Conservation (phyloP, 225 moss, liverwort and hornwort genomes). For the Bryoerythrophyllum caledonicum region DNA sequence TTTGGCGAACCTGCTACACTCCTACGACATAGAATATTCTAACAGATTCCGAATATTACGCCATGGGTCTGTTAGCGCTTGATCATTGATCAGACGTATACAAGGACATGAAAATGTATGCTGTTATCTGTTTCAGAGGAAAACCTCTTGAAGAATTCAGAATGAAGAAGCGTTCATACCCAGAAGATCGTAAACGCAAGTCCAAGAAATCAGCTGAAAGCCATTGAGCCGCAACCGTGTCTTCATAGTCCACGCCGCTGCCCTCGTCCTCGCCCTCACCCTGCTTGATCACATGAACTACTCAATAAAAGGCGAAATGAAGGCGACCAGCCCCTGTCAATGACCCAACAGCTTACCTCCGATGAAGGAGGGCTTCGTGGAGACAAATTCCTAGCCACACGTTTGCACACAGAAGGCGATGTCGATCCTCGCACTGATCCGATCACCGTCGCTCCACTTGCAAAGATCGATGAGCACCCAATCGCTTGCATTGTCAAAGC, state of each 20-base stretch:
- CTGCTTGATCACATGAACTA: constrained; percentile 21
- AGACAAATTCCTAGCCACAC: constrained; percentile 16
- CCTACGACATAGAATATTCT: neutral
- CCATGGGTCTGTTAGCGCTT: neutral
- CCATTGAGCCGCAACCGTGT: constrained; percentile 30
- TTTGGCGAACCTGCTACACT: too few species aligned
- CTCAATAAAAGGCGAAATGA: neutral
- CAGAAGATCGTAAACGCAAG: constrained; percentile 49
- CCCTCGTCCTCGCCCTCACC: constrained; percentile 40
- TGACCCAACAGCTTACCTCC: constrained; percentile 10
- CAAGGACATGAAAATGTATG: neutral
- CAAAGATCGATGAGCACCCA: constrained; percentile 34
- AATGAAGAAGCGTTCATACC: constrained; percentile 16
- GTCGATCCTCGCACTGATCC: constrained; percentile 26
- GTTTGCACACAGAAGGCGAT: constrained; percentile 15
- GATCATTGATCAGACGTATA: neutral
- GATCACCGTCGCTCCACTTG: constrained; percentile 28
- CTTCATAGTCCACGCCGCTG: constrained; percentile 35
- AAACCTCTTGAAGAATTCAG: neutral
- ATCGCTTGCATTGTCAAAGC: constrained; percentile 34
- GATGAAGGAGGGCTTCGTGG: constrained; percentile 18
- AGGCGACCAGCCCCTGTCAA: neutral
- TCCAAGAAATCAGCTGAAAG: constrained; percentile 45
- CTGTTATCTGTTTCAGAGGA: neutral
- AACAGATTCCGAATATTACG: neutral